phyloP scores from a whole-genome alignment of 441 rosid genomes.

The Corymbia calophylla region DNA sequence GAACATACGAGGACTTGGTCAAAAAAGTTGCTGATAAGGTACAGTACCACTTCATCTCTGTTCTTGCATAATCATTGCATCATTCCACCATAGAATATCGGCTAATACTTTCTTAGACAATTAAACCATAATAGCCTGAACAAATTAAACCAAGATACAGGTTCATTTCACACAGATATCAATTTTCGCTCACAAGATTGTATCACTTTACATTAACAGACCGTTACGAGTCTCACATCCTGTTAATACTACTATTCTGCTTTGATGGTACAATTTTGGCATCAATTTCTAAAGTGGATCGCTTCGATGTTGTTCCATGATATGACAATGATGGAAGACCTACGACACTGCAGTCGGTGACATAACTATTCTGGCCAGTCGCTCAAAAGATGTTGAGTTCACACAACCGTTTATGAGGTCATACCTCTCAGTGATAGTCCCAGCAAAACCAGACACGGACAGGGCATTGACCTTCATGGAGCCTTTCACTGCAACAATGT shows the following conservation, averaged over 20 bases:
- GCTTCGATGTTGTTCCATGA: neutral
- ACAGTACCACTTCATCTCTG: neutral
- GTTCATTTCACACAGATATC: neutral
- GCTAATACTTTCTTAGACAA: neutral
- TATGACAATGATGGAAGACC: slow-evolving; percentile 11
- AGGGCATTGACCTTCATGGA: slow-evolving; percentile 22
- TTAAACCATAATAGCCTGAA: neutral
- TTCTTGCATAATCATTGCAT: neutral
- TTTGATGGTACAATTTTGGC: neutral
- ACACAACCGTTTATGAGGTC: slow-evolving; percentile 30
- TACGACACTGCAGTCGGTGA: slow-evolving; percentile 26
- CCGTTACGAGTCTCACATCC: neutral
- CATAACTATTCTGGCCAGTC: slow-evolving; percentile 16
- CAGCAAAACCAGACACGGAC: neutral
- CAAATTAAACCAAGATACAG: neutral
- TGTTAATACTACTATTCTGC: neutral
- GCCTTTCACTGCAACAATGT: slow-evolving; percentile 28
- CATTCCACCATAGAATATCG: neutral
- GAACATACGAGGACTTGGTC: slow-evolving; percentile 35
- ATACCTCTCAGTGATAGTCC: slow-evolving; percentile 22
- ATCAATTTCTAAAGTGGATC: neutral
- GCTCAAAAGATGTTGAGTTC: slow-evolving; percentile 16
- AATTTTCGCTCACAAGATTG: neutral
- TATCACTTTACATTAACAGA: neutral
- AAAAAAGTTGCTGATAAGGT: slow-evolving; percentile 35